Evolutionary conservation across 2,329 filamentous ascomycete species (phyloP), one percentile per base, ranked within the genome.

Genomic region (Colletotrichum sp.): DNA sequence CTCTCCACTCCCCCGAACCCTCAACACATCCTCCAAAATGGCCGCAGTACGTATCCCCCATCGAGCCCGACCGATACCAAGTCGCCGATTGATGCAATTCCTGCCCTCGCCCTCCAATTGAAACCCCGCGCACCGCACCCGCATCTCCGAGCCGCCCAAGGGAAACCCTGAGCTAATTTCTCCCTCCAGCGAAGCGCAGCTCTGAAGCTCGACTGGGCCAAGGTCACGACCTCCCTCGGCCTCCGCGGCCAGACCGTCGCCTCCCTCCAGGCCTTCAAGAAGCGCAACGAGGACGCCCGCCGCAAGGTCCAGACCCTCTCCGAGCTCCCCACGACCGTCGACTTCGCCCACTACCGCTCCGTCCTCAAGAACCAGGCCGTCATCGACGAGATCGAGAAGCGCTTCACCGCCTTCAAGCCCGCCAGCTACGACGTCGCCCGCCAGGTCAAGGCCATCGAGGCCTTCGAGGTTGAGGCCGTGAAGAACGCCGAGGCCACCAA

Each of bases 131-230:
- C 62, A 59, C 26, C 60, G 26, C 26, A 44, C 24, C 57, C 70
- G 70, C n/a, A 21, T 21, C 39, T 39, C 65, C 55, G 60, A 49
- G 69, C 64, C 34, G 67, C 32, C 44, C n/a, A 49, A 34, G 30
- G 8, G 26, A 36, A 60, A 59, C 71, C 77, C 80, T 89, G 89
- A 90, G 89, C 90, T 91, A 90, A 91, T 90, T 90, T 89, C 84
- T 80, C 77, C 77, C 78, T 79, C 87, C 87, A 99, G 96, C 95
- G 96, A 92, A 98, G 95, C 92, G 96, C 96, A 91, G 96, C 96
- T 88, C 93, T 98, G 89, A 99, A 99, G 93, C 93, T 99, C 92
- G 97, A 99, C 94, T 99, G 97, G 97, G 93, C 93, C 89, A 97
- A 98, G 90, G 93, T 99, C 85, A 94, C 94, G 88, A 93, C 92